Evolutionary conservation across 805 yeast species (phyloP).

Genomic region (Saturnispora dispora): DNA sequence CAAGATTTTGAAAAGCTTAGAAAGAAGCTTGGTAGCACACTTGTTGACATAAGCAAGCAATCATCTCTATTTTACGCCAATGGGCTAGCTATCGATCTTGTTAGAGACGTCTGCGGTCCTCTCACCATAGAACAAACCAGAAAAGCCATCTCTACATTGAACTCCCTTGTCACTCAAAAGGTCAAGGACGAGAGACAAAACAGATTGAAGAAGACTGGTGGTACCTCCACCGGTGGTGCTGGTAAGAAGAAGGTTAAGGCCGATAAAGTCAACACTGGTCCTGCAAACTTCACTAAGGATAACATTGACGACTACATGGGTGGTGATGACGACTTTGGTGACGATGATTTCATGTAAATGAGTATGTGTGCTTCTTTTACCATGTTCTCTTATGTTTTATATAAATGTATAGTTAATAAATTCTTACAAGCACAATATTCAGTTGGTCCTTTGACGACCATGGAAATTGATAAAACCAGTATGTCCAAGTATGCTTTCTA

Average conservation of each 20-base stretch:
- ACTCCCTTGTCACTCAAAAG: conserved; percentile 74
- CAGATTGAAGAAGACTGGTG: conserved; percentile 72
- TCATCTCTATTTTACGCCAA: conserved; percentile 64
- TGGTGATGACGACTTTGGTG: conserved; percentile 60
- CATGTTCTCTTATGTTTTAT: not conserved
- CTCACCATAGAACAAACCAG: conserved; percentile 72
- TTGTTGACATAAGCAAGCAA: conserved; percentile 51
- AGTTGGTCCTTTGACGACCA: not conserved
- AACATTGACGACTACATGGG: conserved; percentile 43
- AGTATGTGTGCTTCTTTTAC: not conserved
- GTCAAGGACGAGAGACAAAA: conserved; percentile 85
- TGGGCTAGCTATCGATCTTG: conserved; percentile 70
- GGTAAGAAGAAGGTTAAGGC: conserved; percentile 87
- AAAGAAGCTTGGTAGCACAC: conserved; percentile 55
- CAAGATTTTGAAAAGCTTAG: conserved; percentile 71
- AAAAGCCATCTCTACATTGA: conserved; percentile 78
- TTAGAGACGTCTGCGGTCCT: conserved; percentile 78
- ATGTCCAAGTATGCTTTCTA: not conserved
- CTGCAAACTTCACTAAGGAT: conserved; percentile 52
- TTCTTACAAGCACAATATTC: not conserved
- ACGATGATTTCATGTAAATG: conserved; percentile 71
- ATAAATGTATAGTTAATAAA: not conserved
- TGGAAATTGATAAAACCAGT: no score
- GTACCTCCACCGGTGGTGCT: conserved; percentile 85
- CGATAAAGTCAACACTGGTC: conserved; percentile 57